Evolutionary conservation across 140 eudicot genomes (phyloP), one percentile per base, ranked within the genome.

Genomic region (Bidens hawaiensis): DNA sequence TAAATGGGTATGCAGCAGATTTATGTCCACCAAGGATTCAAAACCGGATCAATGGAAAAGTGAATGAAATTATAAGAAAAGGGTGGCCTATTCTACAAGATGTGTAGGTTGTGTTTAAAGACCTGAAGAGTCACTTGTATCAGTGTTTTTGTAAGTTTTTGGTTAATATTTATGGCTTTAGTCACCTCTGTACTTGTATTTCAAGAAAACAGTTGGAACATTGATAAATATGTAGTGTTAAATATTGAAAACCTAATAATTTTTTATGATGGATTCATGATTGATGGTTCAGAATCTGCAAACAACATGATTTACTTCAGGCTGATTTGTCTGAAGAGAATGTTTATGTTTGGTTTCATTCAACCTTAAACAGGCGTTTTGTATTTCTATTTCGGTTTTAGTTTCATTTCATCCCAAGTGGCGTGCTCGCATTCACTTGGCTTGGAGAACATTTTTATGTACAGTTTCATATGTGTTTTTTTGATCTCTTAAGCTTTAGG

Each of bases 1-100:
- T 91, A 28, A 91, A 91, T 25, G 85, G 95, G 19, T 91, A 87
- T 72, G 95, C 99, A 67, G 96, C 96, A 48, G 96, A 87, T 75
- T 80, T 91, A 8, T 91, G 99, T 74, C 89, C 96, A 55, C 68
- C 82, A 55, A 76, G 79, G 67, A 78, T 75, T 24, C 96, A 91
- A 64, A 82, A 65, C 30, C 84, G 83, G 59, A 81, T 87, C 21
- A 95, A 91, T 75, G 86, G 78, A 21, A 91, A 78, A 75, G 77
- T 91, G 27, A 80, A 79, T 23, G 95, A 88, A 46, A 88, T 91
- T 30, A 62, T 82, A 22, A 75, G 75, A 61, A 91, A 82, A 82
- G 96, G 95, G 67, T 84, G 98, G 96, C 98, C 98, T 17, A 68
- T 91, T 68, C 74, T 91, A 53, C 78, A 78, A 73, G 82, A 82